These are phyloP conservation scores for Candida silvatica DNA, from an alignment of 805 yeast genomes.

Conservation along the genomic window DNA sequence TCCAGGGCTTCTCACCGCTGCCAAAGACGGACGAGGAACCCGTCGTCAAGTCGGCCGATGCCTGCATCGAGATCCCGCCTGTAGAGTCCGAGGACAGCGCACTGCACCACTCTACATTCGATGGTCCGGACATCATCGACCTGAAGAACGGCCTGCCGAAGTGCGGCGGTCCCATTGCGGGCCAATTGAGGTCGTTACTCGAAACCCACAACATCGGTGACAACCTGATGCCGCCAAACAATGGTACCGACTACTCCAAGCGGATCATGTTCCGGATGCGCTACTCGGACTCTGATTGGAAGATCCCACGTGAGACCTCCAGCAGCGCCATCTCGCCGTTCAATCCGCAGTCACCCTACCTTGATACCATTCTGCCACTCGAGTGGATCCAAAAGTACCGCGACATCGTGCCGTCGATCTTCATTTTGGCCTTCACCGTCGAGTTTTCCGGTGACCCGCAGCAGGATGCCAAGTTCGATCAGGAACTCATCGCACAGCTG, in stretches of 20 bases:
- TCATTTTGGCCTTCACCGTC: slow-evolving; percentile 35
- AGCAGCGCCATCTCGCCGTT: background rate
- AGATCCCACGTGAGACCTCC: too few relatives aligned
- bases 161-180: background rate
- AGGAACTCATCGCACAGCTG: slow-evolving; percentile 25
- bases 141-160: background rate
- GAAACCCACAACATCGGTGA: slow-evolving; percentile 20
- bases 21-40: slow-evolving; percentile 1
- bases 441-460: slow-evolving; percentile 7
- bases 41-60: slow-evolving; percentile 1
- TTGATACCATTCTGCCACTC: slow-evolving; percentile 32
- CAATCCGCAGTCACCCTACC: slow-evolving; percentile 17
- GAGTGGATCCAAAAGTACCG: slow-evolving; percentile 49
- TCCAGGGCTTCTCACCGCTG: slow-evolving; percentile 26
- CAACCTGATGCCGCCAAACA: slow-evolving; percentile 12
- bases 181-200: slow-evolving; percentile 11
- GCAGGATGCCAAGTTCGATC: slow-evolving; percentile 19
- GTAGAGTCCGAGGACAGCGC: background rate
- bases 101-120: background rate
- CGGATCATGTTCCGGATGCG: slow-evolving; percentile 20
- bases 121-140: background rate
- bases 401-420: slow-evolving; percentile 37
- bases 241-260: slow-evolving; percentile 9
- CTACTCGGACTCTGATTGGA: slow-evolving; percentile 18
- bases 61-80: background rate